Evolutionary conservation across 2,329 filamentous ascomycete genomes (phyloP).

Genomic region (Thyridium curvatum): DNA sequence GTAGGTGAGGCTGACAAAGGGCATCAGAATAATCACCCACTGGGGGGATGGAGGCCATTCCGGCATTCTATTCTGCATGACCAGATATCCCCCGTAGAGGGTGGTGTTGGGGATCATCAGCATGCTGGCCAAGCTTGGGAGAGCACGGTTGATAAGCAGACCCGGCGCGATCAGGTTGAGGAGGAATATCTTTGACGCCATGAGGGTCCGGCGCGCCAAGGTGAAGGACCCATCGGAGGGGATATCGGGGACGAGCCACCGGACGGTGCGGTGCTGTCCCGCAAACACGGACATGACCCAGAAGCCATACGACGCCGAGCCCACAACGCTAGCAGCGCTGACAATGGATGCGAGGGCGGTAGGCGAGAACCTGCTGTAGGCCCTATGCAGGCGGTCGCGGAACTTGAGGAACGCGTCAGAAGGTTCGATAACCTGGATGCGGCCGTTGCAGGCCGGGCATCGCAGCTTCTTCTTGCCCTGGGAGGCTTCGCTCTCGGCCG

Average conservation of each 20-base stretch:
- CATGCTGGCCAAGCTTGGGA: slow-evolving; percentile 34
- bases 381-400: slow-evolving; percentile 50
- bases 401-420: slow-evolving; percentile 66
- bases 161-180: slow-evolving; percentile 40
- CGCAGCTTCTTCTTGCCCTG: slow-evolving; percentile 55
- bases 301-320: slow-evolving; percentile 47
- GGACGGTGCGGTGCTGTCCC: slow-evolving; percentile 35
- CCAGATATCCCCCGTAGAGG: slow-evolving; percentile 41
- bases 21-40: slow-evolving; percentile 43
- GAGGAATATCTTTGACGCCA: slow-evolving; percentile 17
- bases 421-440: slow-evolving; percentile 70
- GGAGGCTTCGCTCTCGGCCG: slow-evolving; percentile 76
- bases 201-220: slow-evolving; percentile 5
- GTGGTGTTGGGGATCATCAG: slow-evolving; percentile 13
- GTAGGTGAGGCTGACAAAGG: slow-evolving; percentile 33
- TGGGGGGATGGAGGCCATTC: slow-evolving; percentile 48
- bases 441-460: slow-evolving; percentile 85
- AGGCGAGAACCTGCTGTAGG: slow-evolving; percentile 48
- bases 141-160: slow-evolving; percentile 34
- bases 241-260: slow-evolving; percentile 19
- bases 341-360: slow-evolving; percentile 60
- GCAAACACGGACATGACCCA: slow-evolving; percentile 45
- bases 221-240: too few relatives aligned
- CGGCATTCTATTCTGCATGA: slow-evolving; percentile 37
- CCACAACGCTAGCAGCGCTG: slow-evolving; percentile 42